These are phyloP conservation scores for Fusarium zealandicum DNA, from an alignment of 2,329 filamentous ascomycete species.

Conservation along the genomic window DNA sequence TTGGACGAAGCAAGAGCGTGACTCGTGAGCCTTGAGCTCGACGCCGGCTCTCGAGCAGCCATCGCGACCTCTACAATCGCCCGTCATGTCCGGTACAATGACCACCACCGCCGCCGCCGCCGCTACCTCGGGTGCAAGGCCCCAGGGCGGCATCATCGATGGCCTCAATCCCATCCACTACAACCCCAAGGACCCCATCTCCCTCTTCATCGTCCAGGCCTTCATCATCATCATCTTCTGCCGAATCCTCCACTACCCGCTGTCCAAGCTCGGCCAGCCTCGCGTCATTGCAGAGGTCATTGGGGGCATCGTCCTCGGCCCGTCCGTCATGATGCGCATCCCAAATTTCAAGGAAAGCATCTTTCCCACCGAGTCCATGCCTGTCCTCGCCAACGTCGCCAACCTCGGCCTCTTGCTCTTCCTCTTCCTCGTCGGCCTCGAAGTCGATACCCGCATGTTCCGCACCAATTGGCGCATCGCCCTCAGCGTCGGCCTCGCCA, in stretches of 20 bases:
- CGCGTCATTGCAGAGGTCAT: slow-evolving; percentile 86
- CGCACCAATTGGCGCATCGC: slow-evolving; percentile 82
- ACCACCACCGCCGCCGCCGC: slow-evolving; percentile 41
- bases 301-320: slow-evolving; percentile 83
- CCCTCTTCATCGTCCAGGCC: slow-evolving; percentile 47
- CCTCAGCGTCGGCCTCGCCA: slow-evolving; percentile 76
- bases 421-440: slow-evolving; percentile 85
- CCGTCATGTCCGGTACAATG: slow-evolving; percentile 32
- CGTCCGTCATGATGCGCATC: slow-evolving; percentile 86
- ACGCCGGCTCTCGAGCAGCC: background rate
- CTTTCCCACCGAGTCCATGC: slow-evolving; percentile 78
- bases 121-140: slow-evolving; percentile 45
- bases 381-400: slow-evolving; percentile 77
- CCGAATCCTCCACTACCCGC: slow-evolving; percentile 71
- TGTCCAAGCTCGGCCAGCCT: slow-evolving; percentile 79
- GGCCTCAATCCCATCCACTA: slow-evolving; percentile 73
- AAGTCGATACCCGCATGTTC: slow-evolving; percentile 82
- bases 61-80: background rate
- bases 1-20: too few relatives aligned
- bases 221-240: slow-evolving; percentile 59
- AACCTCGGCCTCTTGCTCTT: slow-evolving; percentile 86
- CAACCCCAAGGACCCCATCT: slow-evolving; percentile 74
- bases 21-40: background rate
- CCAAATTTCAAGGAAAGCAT: slow-evolving; percentile 79
- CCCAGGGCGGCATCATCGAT: slow-evolving; percentile 72